Base-by-base conservation (phyloP, 148 eudicot species). In the Camellia lanceoleosa region DNA sequence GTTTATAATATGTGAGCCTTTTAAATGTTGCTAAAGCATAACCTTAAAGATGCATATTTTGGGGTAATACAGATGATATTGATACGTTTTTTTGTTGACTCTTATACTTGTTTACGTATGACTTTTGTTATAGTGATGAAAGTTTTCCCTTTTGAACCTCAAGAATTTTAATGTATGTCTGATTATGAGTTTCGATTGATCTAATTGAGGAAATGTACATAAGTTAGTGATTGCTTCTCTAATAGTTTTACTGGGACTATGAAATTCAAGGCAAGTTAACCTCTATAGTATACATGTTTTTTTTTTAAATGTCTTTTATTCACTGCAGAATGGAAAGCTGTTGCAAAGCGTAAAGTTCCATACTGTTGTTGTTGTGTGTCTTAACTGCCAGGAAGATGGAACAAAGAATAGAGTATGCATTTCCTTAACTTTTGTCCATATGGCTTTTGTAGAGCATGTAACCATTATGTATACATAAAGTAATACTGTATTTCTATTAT, bases 331-430 rank as follows among this genome's bases (percentile, higher is more conserved):
- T 75, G 99, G 99, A 59, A 96, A 92, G 88, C 79, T 91, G 80
- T 83, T 93, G 75, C 87, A 91, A 86, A 91, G 94, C 86, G 80
- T 86, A 63, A 96, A 93, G 86, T 88, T 90, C 74, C 97, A 96
- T 85, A 78, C 82, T 78, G 89, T 68, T 78, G 89, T 97, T 69
- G 94, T 96, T 74, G 88, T 92, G 80, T 96, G 92, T 81, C 95
- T 96, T 80, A 87, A 90, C 75, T 96, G 99, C 98, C 95, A 84
- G 86, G 98, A 92, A 70, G 98, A 91, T 81, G 88, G 88, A 66
- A 79, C 85, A 69, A 87, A 84, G 58, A 77, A 52, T 78, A 78
- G 68, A 80, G 91, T 88, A 85, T 58, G 87, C 69, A 46, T 83
- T 59, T 69, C 18, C 73, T 65, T 63, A 41, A 7, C 13, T 51